A percentile compares a stretch with the other conserved stretches of the same genome.
Evolutionary conservation across 2,329 filamentous ascomycete species (phyloP).

Genomic region (Colletotrichum horii): DNA sequence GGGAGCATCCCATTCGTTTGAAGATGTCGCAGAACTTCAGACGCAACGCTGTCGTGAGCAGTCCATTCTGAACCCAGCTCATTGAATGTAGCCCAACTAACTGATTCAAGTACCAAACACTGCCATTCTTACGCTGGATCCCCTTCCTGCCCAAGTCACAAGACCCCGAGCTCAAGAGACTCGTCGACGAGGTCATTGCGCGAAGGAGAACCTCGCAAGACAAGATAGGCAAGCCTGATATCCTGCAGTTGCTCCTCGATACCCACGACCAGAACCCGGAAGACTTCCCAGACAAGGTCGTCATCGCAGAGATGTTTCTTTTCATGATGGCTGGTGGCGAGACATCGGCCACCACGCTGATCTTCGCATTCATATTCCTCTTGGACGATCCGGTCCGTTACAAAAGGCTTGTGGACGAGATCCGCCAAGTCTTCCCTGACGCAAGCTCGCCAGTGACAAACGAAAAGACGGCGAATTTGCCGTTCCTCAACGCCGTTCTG

Average conservation of each 20-base stretch:
- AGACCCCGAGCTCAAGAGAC: not conserved
- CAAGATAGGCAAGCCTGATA: not conserved
- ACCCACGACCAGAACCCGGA: not conserved
- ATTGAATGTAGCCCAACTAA: not conserved
- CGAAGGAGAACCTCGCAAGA: not conserved
- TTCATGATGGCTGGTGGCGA: not conserved
- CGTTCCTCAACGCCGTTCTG: conserved; percentile 49
- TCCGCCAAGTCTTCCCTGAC: not conserved
- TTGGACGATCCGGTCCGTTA: not conserved
- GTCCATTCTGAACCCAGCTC: not conserved
- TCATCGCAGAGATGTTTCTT: conserved; percentile 2
- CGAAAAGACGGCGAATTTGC: conserved; percentile 34
- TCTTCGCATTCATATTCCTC: not conserved
- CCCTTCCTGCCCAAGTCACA: not conserved
- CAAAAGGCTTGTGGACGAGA: not conserved
- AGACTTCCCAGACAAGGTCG: not conserved
- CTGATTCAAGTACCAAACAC: not conserved
- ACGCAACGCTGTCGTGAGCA: not conserved
- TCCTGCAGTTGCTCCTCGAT: not conserved
- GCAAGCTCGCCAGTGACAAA: not conserved
- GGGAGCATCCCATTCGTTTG: not conserved
- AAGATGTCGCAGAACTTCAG: not conserved
- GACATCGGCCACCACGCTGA: not conserved
- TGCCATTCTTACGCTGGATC: not conserved
- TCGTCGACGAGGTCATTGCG: not conserved